These are phyloP conservation scores for Phytopythium ostracodes DNA, from an alignment of 352 stramenopile genomes.

Conservation along the genomic window DNA sequence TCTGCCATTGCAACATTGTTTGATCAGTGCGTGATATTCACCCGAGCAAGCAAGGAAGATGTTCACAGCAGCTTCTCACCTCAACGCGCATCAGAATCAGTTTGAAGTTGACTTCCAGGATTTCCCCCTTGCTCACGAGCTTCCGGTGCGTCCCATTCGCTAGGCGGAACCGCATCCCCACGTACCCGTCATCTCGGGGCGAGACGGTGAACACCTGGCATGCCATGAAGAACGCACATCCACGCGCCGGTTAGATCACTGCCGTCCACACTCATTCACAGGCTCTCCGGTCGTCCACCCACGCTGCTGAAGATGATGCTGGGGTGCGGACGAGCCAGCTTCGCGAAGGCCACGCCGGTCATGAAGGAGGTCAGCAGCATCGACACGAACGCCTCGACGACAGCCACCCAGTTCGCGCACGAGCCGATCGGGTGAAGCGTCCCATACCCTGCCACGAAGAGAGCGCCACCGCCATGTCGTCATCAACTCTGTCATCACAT, in stretches of 20 bases:
- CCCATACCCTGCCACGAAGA: constrained; percentile 29
- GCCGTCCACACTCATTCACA: neutral
- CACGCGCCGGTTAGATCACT: neutral
- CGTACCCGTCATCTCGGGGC: constrained; percentile 11
- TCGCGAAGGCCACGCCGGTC: constrained; percentile 60
- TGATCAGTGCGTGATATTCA: neutral
- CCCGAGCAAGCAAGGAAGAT: neutral
- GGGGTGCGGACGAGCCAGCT: constrained; percentile 46
- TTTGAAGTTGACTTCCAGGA: constrained; percentile 56
- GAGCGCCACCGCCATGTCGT: neutral
- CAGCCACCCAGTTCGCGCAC: constrained; percentile 50
- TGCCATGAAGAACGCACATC: neutral
- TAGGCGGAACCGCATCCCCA: constrained; percentile 57
- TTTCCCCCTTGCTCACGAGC: constrained; percentile 36
- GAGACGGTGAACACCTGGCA: constrained; percentile 41
- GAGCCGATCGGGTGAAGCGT: constrained; percentile 35
- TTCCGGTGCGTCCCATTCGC: constrained; percentile 48
- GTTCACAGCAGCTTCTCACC: constrained; percentile 12
- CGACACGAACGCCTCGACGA: constrained; percentile 46
- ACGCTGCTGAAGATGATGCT: constrained; percentile 51
- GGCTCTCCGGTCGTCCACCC: neutral
- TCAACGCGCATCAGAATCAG: constrained; percentile 63
- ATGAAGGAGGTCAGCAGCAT: constrained; percentile 59
- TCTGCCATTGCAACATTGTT: constrained; percentile 12
- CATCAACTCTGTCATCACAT: neutral